Evolutionary conservation across 2,329 filamentous ascomycete genomes (phyloP), one percentile per base, ranked within the genome.

Genomic region (Pyricularia pennisetigena): DNA sequence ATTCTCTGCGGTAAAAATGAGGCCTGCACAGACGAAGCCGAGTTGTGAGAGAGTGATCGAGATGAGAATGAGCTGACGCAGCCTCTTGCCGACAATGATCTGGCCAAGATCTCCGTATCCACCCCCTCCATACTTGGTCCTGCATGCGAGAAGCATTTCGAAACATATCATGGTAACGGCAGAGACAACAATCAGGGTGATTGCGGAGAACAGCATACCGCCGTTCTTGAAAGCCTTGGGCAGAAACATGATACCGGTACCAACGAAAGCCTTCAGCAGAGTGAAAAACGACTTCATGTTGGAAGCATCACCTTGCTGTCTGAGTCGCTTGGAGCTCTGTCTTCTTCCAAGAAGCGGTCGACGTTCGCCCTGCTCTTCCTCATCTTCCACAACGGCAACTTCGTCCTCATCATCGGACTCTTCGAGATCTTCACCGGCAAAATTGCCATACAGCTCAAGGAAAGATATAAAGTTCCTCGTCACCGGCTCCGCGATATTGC

Each of bases 51-150:
- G 85, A 68, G 98, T 94, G 72, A 99, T 96, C 4, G 95, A 98
- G 29, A 85, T 84, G 70, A 99, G 87, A 75, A 99, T 98, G 74
- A 96, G 81, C 70, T 86, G 89, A 70, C 94, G 88, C 90, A 99
- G 91, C 85, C 91, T 94, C 72, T 89, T 91, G 70, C 95, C 95
- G 76, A 95, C 99, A 20, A 99, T 84, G 65, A 92, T 88, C 65
- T 92, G 93, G 67, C 96, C 95, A 80, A 99, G 96, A 75, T 98
- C 95, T 78, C 95, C 95, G 79, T 97, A 99, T 0, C 94, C 98
- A n/a, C 92, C 93, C 65, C 94, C 90, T 30, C 98, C 87, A 69
- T 88, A 86, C 75, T 88, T 90, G 64, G 97, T 82, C 49, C 95
- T 90, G 2, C 93, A 95, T 69, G 90, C 90, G 70, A 97, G 93